Conservation (phyloP, 1,139 yeast genomes). For the Zhuliangozyma blackwelliae region DNA sequence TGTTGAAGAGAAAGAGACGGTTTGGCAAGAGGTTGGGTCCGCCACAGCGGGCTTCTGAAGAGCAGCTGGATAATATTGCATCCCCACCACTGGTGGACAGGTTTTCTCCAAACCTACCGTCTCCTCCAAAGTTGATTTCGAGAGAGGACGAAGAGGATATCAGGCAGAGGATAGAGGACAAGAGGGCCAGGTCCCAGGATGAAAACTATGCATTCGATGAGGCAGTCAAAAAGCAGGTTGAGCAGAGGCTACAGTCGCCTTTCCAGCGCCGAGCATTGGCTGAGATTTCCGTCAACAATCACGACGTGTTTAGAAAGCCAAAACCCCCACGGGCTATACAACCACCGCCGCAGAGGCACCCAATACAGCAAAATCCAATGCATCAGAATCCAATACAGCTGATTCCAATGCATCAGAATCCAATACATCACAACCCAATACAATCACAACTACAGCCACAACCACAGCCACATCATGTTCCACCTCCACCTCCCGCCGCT, state of each 20-base stretch:
- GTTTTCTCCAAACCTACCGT: constrained; percentile 13
- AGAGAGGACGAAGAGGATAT: constrained; percentile 24
- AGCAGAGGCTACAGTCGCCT: constrained; percentile 4
- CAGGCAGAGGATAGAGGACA: constrained; percentile 21
- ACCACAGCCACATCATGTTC: constrained; percentile 2
- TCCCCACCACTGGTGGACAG: constrained; percentile 13
- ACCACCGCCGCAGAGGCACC: constrained; percentile 9
- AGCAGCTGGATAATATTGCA: neutral
- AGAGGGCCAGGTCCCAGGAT: constrained; percentile 1
- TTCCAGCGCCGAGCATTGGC: constrained; percentile 12
- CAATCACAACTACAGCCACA: constrained; percentile 2
- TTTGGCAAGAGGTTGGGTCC: constrained; percentile 38
- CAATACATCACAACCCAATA: constrained; percentile 6
- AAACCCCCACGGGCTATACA: constrained; percentile 9
- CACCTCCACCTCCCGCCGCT: constrained; percentile 1
- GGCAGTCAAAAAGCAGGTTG: no score
- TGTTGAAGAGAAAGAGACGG: constrained; percentile 25
- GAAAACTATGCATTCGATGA: neutral
- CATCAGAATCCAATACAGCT: neutral
- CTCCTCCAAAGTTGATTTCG: constrained; percentile 6
- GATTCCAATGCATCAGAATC: neutral
- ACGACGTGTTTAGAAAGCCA: constrained; percentile 15
- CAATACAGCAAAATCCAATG: neutral
- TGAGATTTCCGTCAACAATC: constrained; percentile 9
- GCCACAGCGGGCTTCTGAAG: constrained; percentile 31